Evolutionary conservation across 257 asterid species (phyloP), one percentile per base, ranked within the genome.

Genomic region (Cruciata laevipes): DNA sequence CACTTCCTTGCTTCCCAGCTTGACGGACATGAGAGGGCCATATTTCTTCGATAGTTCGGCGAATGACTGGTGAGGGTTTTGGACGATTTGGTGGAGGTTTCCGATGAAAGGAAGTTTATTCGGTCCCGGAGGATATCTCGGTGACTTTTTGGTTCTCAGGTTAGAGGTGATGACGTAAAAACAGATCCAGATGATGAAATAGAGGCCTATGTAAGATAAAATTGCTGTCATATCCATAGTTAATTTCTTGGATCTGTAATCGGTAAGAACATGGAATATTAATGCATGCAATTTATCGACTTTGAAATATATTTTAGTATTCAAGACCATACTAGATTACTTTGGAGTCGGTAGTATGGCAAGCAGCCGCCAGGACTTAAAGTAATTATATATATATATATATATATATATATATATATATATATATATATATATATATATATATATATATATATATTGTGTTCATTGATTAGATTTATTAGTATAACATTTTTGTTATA

Each of bases 21-120:
- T 68, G 8, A 78, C 69, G 11, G 74, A 67, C 83, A 82, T 78
- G 0, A 82, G 18, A 16, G 83, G 83, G 44, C 86, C 86, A 64
- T 82, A 58, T 0, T 63, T 71, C 63, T 71, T 63, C 30, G 80
- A 38, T 6, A 76, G 71, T 25, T 53, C 63, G 12, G 74, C 66
- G 1, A 76, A 65, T 1, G 76, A 62, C 17, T 64, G 65, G 32
- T 72, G 74, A 21, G 77, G 80, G 7, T 63, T 67, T 4, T 16
- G 5, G 49, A 76, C 76, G 31, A 75, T 68, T 32, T 70, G 40
- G 4, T 49, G 69, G 12, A 76, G 49, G 68, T 76, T 76, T 5
- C 80, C 80, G n/a, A 76, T 53, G 30, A 71, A 20, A 0, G 80
- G 76, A 53, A 61, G 42, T 35, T 63, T 47, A 11, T n/a, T 18